Base-by-base conservation (phyloP, 768 basidiomycete genomes). In the Leccinum truebloodii region DNA sequence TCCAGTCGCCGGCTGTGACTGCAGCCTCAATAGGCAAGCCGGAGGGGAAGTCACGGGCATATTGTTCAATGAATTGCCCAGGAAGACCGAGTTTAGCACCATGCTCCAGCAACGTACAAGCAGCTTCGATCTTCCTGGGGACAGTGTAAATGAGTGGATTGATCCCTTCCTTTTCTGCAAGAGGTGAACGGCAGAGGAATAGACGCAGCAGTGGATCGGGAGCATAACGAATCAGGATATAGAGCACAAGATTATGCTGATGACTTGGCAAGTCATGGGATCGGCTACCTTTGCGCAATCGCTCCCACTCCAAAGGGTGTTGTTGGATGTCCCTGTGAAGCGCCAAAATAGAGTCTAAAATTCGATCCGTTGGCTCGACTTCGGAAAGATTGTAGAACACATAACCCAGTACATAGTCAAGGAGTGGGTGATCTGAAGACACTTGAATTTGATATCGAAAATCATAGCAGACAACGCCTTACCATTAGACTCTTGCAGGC, bases 1-100 rank as follows among this genome's bases (percentile, higher is more conserved):
- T n/a, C 3, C 13, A 8, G 24, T 49, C 48, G 0, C 0, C 1
- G 13, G 20, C 22, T 49, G 0, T 13, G 13, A 1, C 6, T 7
- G 48, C 48, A 24, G 48, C 48, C 20, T 49, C 48, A 16, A 49
- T 49, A 14, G 48, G 48, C 4, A 49, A 16, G 7, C 13, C 22
- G 3, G 3, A 16, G 48, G 7, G 6, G 22, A 7, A 49, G 22
- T 20, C n/a, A 20, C 12, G n/a, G n/a, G n/a, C n/a, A 24, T 24
- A 12, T 3, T 2, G 6, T 37, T 14, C 5, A 12, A 12, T 20
- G 7, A 24, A 24, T 14, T 16, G 6, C 6, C 48, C 22, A 14
- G 20, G 8, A 14, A 13, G 16, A 22, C 4, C 22, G 3, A 49
- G 22, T 24, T 49, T 49, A 2, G 14, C 22, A 13, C 48, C 48